Evolutionary conservation across 2,329 filamentous ascomycete species (phyloP), one percentile per base, ranked within the genome.

Genomic region (Epichloe uncinata): DNA sequence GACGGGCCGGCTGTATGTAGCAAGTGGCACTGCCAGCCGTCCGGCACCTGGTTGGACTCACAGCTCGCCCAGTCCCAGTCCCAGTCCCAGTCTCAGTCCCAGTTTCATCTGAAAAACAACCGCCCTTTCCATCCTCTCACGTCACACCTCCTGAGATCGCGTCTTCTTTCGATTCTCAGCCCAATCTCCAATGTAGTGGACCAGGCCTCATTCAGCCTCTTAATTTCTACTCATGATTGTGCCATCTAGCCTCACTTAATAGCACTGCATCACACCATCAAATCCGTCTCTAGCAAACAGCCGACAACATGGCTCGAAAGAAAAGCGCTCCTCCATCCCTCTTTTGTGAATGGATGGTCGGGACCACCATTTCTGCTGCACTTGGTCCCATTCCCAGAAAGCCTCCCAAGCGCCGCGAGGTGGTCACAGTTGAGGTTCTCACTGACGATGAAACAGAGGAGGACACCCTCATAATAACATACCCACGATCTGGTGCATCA

Each of bases 391-490:
- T 57, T 4, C 57, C 60, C 11, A 58, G 57, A 44, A 60, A 61
- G 20, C 50, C 54, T 37, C 57, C 48, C 18, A 61, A 50, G 48
- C 55, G 54, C 38, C 57, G 63, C 44, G 62, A 63, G 16, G 59
- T 70, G 11, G 57, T 73, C 50, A 66, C 58, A 20, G 57, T 75
- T 34, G 65, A 72, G 47, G 58, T 75, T 2, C 65, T 68, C 13
- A 77, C 75, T 11, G 74, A 79, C 53, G 74, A 78, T 42, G 73
- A 75, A 50, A 68, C 66, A n/a, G 69, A 71, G 7, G 64, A 69
- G 26, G 75, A 79, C 48, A 70, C 66, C 3, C 59, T 78, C 48
- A 67, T 61, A 16, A 60, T 79, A 37, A 73, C 71, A 1, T 74
- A 75, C 47, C 74, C 75, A 1, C 70, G 73, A 48, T 61, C 63